Evolutionary conservation across 305 asterid species (phyloP), one percentile per base, ranked within the genome.

Genomic region (Rubia balearica): DNA sequence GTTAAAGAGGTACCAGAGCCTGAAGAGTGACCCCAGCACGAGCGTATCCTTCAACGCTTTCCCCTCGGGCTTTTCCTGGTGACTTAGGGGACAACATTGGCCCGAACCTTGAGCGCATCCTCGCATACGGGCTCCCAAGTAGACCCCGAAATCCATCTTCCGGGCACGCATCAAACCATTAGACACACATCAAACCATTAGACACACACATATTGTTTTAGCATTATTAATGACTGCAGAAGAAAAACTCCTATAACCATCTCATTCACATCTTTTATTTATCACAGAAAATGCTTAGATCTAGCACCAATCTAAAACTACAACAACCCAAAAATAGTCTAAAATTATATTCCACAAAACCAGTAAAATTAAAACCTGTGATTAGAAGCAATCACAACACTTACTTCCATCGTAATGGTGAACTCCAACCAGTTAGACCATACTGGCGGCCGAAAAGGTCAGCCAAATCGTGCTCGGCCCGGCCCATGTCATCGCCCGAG

Each of bases 1-100:
- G 69, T 91, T 94, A 56, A 94, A 91, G 8, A 91, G 79, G 79
- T 87, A 89, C 99, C 99, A 94, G 41, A 89, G 82, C 73, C 98
- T 98, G 67, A 91, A 91, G 8, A 94, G 87, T 67, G 79, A 33
- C 43, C 96, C 96, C 4, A 94, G 96, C 74, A 94, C 89, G 81
- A 88, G 38, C 38, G 95, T 94, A 48, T 86, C 91, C 33, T 1
- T 13, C 21, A 82, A 16, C 67, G 53, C 75, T 86, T 85, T 91
- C 24, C 90, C 74, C 60, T 79, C 38, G 36, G 82, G 73, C 30
- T 76, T 83, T 74, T 84, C 1, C 81, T 84, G 21, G 85, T 84
- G 68, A 72, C 81, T 70, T 90, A 96, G 0, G 88, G 81, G 0
- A 81, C 73, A 1, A 89, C 84, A 12, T 91, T 61, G 48, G 96